phyloP scores from a whole-genome alignment of 2,329 filamentous ascomycete species.

The Basipetospora chlamydospora region DNA sequence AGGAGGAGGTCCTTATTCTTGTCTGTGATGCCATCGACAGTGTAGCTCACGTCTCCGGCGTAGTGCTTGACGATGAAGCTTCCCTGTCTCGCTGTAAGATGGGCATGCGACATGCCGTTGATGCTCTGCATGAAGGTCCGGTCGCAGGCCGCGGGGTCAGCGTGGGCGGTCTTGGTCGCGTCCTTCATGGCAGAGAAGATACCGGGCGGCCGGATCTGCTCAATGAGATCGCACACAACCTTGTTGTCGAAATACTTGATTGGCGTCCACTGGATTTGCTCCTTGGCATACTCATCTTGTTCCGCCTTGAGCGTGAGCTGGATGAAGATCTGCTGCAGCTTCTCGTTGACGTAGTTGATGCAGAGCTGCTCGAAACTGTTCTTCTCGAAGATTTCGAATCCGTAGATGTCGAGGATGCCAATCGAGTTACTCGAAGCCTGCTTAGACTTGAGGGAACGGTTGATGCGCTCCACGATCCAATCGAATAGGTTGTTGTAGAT shows the following conservation, averaged over 20 bases:
- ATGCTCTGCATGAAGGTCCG: conserved; percentile 89
- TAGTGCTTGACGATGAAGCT: conserved; percentile 99
- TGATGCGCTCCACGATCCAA: conserved; percentile 92
- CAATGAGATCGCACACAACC: conserved; percentile 92
- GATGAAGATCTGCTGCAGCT: conserved; percentile 97
- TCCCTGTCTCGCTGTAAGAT: conserved; percentile 82
- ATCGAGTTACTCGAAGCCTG: conserved; percentile 70
- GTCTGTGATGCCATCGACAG: conserved; percentile 91
- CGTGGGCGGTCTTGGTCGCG: conserved; percentile 95
- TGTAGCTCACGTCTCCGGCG: conserved; percentile 89
- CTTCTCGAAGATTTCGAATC: conserved; percentile 98
- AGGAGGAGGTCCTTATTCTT: conserved; percentile 98
- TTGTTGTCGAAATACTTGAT: conserved; percentile 99
- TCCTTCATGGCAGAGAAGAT: conserved; percentile 95
- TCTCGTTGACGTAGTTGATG: conserved; percentile 99
- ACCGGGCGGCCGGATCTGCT: conserved; percentile 77
- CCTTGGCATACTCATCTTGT: conserved; percentile 90
- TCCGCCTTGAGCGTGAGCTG: conserved; percentile 92
- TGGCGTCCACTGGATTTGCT: conserved; percentile 96
- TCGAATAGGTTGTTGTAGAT: conserved; percentile 97
- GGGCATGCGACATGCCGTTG: conserved; percentile 80
- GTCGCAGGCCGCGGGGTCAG: conserved; percentile 85
- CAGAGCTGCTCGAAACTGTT: conserved; percentile 98
- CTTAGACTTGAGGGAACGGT: conserved; percentile 69
- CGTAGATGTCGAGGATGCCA: conserved; percentile 96